Evolutionary conservation across 2,329 filamentous ascomycete species (phyloP).

Genomic region (Pestalotiopsis sp.): DNA sequence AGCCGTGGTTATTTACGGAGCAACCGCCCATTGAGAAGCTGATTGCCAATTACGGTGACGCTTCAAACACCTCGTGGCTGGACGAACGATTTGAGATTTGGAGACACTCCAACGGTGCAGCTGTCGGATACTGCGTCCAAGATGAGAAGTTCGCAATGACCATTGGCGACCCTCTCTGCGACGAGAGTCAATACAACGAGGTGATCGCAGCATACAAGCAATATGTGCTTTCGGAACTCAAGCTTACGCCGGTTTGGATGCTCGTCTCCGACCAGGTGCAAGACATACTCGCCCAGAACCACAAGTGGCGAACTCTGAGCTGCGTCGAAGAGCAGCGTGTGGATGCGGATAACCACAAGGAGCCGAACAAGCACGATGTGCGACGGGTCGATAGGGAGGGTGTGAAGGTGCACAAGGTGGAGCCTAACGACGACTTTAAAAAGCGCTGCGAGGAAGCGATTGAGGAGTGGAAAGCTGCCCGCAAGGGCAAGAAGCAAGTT

Average conservation of each 20-base stretch:
- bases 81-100: slow-evolving; percentile 88
- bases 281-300: slow-evolving; percentile 75
- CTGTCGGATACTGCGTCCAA: slow-evolving; percentile 79
- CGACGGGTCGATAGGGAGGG: slow-evolving; percentile 82
- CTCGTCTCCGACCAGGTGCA: slow-evolving; percentile 81
- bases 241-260: slow-evolving; percentile 84
- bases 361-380: slow-evolving; percentile 64
- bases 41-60: slow-evolving; percentile 94
- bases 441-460: slow-evolving; percentile 73
- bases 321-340: slow-evolving; percentile 89
- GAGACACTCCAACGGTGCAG: slow-evolving; percentile 79
- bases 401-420: slow-evolving; percentile 76
- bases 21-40: slow-evolving; percentile 78
- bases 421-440: slow-evolving; percentile 70
- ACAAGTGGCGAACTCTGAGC: slow-evolving; percentile 87
- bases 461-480: slow-evolving; percentile 75
- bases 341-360: slow-evolving; percentile 69
- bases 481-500: slow-evolving; percentile 81
- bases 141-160: slow-evolving; percentile 78
- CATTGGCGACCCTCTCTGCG: slow-evolving; percentile 86
- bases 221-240: slow-evolving; percentile 70
- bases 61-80: slow-evolving; percentile 91
- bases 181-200: slow-evolving; percentile 73
- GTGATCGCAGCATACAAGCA: slow-evolving; percentile 76
- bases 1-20: slow-evolving; percentile 48